These are phyloP conservation scores for Suillus clintonianus DNA, from an alignment of 768 basidiomycete genomes.

Conservation along the genomic window DNA sequence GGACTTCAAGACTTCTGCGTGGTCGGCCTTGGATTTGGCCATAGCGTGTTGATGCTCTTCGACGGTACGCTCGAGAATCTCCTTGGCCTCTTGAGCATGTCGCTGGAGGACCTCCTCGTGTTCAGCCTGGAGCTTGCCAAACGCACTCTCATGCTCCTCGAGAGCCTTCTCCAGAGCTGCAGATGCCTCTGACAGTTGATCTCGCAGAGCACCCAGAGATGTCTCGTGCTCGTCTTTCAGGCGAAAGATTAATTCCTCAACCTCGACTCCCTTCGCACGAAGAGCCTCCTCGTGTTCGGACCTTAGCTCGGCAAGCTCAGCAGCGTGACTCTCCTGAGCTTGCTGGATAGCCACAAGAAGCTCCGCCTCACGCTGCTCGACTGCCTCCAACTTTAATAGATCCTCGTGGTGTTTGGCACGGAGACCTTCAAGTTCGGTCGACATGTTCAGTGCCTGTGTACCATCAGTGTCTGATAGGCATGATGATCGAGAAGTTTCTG, in stretches of 20 bases:
- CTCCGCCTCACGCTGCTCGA: conserved; percentile 57
- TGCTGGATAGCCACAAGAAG: conserved; percentile 51
- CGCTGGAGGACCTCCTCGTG: conserved; percentile 56
- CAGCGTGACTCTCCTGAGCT: conserved; percentile 50
- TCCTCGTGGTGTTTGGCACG: conserved; percentile 60
- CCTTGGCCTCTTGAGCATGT: conserved; percentile 56
- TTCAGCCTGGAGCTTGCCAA: conserved; percentile 56
- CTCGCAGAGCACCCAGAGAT: conserved; percentile 38
- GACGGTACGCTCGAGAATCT: conserved; percentile 46
- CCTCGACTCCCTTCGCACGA: conserved; percentile 41
- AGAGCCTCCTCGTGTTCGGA: conserved; percentile 47
- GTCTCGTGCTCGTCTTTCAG: conserved; percentile 53
- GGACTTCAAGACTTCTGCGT: conserved; percentile 56
- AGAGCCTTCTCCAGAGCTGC: conserved; percentile 47
- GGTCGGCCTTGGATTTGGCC: conserved; percentile 50
- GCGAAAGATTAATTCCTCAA: conserved; percentile 42
- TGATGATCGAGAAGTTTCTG: not conserved
- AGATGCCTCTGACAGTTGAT: conserved; percentile 47
- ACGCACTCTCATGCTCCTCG: conserved; percentile 59
- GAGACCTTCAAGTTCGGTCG: conserved; percentile 78
- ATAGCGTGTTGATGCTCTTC: conserved; percentile 58
- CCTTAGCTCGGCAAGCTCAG: conserved; percentile 49
- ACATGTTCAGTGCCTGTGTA: conserved; percentile 79
- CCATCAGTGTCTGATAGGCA: not conserved
- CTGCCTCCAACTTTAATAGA: conserved; percentile 52